Percentiles rank a stretch among this genome's conserved stretches.
These are phyloP conservation scores for Cladosporium austrohemisphaericum DNA, from an alignment of 2,329 filamentous ascomycete species.

Conservation along the genomic window DNA sequence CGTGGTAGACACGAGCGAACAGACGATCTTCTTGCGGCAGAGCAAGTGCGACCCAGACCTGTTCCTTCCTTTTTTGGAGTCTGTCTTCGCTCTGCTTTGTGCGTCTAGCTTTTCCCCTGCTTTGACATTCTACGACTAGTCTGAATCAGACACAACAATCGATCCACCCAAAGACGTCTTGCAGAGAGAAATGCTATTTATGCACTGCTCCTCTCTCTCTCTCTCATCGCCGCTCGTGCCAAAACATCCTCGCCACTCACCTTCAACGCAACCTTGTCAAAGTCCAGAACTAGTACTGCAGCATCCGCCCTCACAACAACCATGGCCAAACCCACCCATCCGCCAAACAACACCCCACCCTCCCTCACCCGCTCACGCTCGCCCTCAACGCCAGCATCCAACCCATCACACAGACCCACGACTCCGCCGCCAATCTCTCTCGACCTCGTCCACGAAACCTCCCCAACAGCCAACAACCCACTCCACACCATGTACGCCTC, in stretches of 20 bases:
- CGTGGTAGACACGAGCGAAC: conserved; percentile 3
- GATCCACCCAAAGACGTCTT: no score
- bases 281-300: no score
- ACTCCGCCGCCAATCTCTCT: neutral
- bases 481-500: neutral
- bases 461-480: neutral
- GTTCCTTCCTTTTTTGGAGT: neutral
- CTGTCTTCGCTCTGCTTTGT: no score
- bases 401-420: neutral
- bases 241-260: neutral
- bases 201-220: neutral
- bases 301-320: no score
- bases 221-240: neutral
- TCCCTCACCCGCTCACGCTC: neutral
- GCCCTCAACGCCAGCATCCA: no score
- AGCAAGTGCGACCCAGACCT: neutral
- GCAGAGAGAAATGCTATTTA: no score
- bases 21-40: neutral
- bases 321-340: no score
- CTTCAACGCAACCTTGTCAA: no score
- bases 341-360: no score
- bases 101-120: neutral
- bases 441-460: neutral
- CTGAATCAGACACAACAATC: no score
- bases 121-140: no score